Percentiles rank a stretch among this genome's conserved stretches.
Conservation (phyloP, 2,329 filamentous ascomycete species). For the Colletotrichum sp. region DNA sequence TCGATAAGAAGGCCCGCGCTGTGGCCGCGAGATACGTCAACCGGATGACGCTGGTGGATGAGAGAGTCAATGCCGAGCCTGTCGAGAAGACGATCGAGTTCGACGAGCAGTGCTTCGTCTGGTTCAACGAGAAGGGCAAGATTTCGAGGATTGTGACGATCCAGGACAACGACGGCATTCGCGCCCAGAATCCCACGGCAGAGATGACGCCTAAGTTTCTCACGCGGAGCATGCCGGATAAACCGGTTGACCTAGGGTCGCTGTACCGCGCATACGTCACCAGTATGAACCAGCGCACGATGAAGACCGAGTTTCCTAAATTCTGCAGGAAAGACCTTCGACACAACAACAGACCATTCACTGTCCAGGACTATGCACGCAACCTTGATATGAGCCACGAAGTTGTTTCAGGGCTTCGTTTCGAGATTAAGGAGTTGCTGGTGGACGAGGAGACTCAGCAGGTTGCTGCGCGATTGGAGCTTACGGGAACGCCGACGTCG, state of each 20-base stretch:
- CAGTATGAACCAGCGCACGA: slow-evolving; percentile 34
- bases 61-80: neutral
- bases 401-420: slow-evolving; percentile 30
- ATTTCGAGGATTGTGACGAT: slow-evolving; percentile 13
- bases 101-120: slow-evolving; percentile 19
- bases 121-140: slow-evolving; percentile 15
- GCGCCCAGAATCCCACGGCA: neutral
- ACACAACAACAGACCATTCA: slow-evolving; percentile 33
- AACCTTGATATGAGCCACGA: slow-evolving; percentile 33
- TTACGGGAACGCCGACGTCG: slow-evolving; percentile 32
- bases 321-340: slow-evolving; percentile 31
- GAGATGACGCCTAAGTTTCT: slow-evolving; percentile 8
- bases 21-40: slow-evolving; percentile 16
- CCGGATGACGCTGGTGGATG: neutral
- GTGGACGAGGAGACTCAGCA: slow-evolving; percentile 35
- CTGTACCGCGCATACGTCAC: slow-evolving; percentile 34
- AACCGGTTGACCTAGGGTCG: neutral
- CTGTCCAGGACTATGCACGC: slow-evolving; percentile 28
- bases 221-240: neutral
- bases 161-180: slow-evolving; percentile 18
- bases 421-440: slow-evolving; percentile 31
- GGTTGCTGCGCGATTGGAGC: slow-evolving; percentile 34
- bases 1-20: slow-evolving; percentile 4
- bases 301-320: slow-evolving; percentile 26
- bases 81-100: slow-evolving; percentile 5